These are phyloP conservation scores for Magnaporthales sp. DNA, from an alignment of 2,329 filamentous ascomycete genomes.

Conservation along the genomic window DNA sequence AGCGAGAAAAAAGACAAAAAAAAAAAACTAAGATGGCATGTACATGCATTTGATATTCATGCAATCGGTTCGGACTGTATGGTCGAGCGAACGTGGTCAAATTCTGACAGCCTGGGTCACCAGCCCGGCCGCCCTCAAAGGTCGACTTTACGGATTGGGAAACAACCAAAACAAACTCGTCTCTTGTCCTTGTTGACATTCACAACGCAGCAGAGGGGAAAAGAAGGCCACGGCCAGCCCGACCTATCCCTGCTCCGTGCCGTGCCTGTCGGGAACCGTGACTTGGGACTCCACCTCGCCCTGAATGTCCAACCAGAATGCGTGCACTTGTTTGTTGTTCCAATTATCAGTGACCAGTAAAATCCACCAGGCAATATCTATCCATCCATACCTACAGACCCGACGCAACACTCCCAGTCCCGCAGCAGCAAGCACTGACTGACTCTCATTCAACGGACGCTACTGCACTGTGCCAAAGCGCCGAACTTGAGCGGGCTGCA, in stretches of 20 bases:
- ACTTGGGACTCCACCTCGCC: not conserved
- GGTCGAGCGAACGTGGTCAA: not conserved
- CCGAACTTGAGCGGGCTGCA: not conserved
- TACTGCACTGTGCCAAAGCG: constrained; percentile 3
- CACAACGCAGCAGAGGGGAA: not conserved
- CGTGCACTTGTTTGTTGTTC: not conserved
- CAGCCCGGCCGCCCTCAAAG: not conserved
- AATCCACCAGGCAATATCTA: not conserved
- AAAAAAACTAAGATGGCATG: not conserved
- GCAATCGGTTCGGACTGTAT: not conserved
- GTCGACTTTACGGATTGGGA: not conserved
- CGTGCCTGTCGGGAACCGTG: not conserved
- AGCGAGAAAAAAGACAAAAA: not conserved
- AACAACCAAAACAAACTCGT: not conserved
- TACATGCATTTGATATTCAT: not conserved
- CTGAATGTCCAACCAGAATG: not conserved
- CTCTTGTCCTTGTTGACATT: not conserved
- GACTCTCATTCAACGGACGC: not conserved
- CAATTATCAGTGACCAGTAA: not conserved
- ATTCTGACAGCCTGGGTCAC: not conserved
- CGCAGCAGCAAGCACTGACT: constrained; percentile 2
- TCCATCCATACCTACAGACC: not conserved
- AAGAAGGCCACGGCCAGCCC: not conserved
- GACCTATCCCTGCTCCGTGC: not conserved
- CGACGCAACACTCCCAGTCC: not conserved